Percentiles rank a stretch among this genome's conserved stretches.
These are phyloP conservation scores for Pyrenula massariospora DNA, from an alignment of 495 filamentous ascomycete genomes.

Conservation along the genomic window DNA sequence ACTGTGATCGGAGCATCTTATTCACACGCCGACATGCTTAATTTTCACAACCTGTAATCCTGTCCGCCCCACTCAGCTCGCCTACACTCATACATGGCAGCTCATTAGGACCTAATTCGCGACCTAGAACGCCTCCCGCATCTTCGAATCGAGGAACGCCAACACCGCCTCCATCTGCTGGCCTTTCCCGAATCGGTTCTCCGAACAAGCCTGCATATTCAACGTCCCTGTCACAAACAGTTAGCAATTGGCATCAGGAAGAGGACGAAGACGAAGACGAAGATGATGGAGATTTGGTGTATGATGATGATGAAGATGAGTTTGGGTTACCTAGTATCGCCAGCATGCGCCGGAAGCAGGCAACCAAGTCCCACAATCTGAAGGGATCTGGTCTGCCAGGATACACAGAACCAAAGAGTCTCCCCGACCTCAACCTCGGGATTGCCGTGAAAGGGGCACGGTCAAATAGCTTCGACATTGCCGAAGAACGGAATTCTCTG, in stretches of 20 bases:
- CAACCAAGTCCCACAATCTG: constrained; percentile 29
- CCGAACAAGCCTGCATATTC: constrained; percentile 63
- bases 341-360: constrained; percentile 67
- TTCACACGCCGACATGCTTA: constrained; percentile 89
- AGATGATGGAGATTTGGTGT: constrained; percentile 55
- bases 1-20: constrained; percentile 92
- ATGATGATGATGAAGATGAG: constrained; percentile 84
- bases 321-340: constrained; percentile 86
- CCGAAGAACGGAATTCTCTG: constrained; percentile 77
- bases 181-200: constrained; percentile 29
- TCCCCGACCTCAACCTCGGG: constrained; percentile 22
- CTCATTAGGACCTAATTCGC: background rate
- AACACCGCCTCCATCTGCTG: constrained; percentile 45
- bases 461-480: constrained; percentile 81
- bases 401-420: constrained; percentile 6
- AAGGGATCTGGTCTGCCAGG: constrained; percentile 20
- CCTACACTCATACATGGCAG: background rate
- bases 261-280: constrained; percentile 43
- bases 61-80: constrained; percentile 2
- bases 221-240: constrained; percentile 60
- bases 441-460: constrained; percentile 25
- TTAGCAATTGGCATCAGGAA: constrained; percentile 58
- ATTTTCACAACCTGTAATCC: constrained; percentile 62
- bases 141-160: constrained; percentile 44
- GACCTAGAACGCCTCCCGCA: constrained; percentile 11